Evolutionary conservation across 768 basidiomycete species (phyloP), one percentile per base, ranked within the genome.

Genomic region (Gloeostereum incarnatum): DNA sequence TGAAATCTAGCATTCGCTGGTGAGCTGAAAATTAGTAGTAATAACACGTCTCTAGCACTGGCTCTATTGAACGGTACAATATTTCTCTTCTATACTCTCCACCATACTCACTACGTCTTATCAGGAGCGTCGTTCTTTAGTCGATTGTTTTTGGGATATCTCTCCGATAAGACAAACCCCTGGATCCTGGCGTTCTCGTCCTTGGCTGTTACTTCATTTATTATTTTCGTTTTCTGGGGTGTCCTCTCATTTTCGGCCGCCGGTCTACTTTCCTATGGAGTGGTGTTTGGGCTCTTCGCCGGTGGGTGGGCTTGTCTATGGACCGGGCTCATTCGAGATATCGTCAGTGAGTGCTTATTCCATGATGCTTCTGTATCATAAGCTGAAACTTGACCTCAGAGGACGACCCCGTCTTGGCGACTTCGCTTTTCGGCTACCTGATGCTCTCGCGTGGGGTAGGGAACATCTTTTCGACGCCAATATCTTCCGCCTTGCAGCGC

Each of bases 191-290:
- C 49, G 1, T 23, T 51, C 18, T n/a, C 26, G 9, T 41, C 39
- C 5, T 47, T 57, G 13, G 10, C 50, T 2, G 22, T 39, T 6
- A 45, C 45, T 8, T 55, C 55, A 1, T 18, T 51, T 10, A 42
- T 45, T 13, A 58, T 52, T 2, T 58, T 59, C 44, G 24, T 58
- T 10, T 39, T 57, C 8, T 59, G 57, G 57, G 57, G 57, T 16
- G 41, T 56, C 8, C 40, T 54, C 0, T 53, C 53, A 21, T 43
- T 43, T 31, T 48, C 51, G 1, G 46, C 56, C 14, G 45, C 43
- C 5, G 56, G 55, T 0, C 42, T 59, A 2, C 36, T 57, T 3
- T 41, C 44, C 6, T 59, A 50, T 23, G 44, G 53, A 10, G 39
- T 58, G 10, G 49, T 33, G 1, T 58, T 55, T 27, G 57, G 57